Percentiles rank a stretch among this genome's conserved stretches.
Conservation (phyloP, 805 yeast species). For the Schizosaccharomyces japonicus region DNA sequence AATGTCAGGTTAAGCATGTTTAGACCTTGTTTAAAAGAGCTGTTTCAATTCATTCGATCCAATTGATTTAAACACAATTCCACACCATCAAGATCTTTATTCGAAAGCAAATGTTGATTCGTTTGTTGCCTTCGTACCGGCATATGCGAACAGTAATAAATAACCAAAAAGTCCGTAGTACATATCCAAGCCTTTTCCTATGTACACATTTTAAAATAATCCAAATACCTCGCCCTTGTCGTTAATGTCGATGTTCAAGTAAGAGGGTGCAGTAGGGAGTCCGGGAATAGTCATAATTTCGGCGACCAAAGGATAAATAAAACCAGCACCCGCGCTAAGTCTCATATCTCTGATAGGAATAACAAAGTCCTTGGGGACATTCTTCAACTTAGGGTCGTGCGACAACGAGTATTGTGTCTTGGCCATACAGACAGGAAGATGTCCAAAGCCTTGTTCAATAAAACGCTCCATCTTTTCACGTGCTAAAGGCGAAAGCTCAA, state of each 20-base stretch:
- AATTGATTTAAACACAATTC: too few species aligned
- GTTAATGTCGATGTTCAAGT: constrained; percentile 86
- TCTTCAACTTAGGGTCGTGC: constrained; percentile 78
- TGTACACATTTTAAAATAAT: constrained; percentile 35
- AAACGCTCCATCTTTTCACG: constrained; percentile 57
- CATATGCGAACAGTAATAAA: too few species aligned
- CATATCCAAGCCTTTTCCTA: background rate
- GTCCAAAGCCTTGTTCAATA: constrained; percentile 67
- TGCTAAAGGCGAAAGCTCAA: constrained; percentile 67
- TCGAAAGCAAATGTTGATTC: too few species aligned
- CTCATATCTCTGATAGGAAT: constrained; percentile 88
- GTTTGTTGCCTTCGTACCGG: too few species aligned
- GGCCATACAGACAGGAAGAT: constrained; percentile 87
- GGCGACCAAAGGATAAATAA: constrained; percentile 85
- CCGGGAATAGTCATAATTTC: constrained; percentile 97
- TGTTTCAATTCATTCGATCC: too few species aligned
- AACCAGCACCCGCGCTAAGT: constrained; percentile 90
- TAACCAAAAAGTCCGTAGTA: too few species aligned
- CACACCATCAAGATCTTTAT: too few species aligned
- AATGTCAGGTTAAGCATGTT: too few species aligned
- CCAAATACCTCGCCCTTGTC: constrained; percentile 84
- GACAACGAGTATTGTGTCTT: constrained; percentile 92
- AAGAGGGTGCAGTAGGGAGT: constrained; percentile 83
- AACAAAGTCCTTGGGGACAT: constrained; percentile 86
- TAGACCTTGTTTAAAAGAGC: too few species aligned